Conservation (phyloP, 2,329 filamentous ascomycete species). For the Penicillium capsulatum region DNA sequence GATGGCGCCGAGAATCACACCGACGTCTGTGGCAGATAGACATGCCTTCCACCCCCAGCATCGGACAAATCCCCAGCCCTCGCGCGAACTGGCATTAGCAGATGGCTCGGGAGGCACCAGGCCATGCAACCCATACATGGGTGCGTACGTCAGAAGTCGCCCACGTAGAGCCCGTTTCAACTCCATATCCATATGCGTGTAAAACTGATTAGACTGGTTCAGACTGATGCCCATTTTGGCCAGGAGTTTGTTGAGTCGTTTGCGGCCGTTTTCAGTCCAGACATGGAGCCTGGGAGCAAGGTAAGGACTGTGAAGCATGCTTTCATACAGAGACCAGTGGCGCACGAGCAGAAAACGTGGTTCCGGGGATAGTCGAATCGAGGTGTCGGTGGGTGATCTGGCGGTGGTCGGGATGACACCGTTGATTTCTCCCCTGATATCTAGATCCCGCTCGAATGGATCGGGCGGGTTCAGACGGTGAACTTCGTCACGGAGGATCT, state of each 20-base stretch:
- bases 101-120: conserved; percentile 77
- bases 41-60: conserved; percentile 98
- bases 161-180: conserved; percentile 81
- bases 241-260: conserved; percentile 85
- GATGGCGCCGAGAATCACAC: conserved; percentile 86
- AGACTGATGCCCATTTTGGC: conserved; percentile 98
- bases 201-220: conserved; percentile 89
- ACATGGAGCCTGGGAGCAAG: conserved; percentile 87
- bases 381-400: conserved; percentile 81
- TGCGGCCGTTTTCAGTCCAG: conserved; percentile 86
- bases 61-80: conserved; percentile 94
- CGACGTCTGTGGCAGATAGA: conserved; percentile 86
- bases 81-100: conserved; percentile 68
- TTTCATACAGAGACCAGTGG: conserved; percentile 97
- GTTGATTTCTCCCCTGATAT: conserved; percentile 61
- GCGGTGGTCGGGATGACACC: conserved; percentile 89
- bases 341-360: conserved; percentile 87
- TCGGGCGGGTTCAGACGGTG: conserved; percentile 82
- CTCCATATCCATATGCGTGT: conserved; percentile 98
- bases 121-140: conserved; percentile 88
- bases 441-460: conserved; percentile 53
- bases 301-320: conserved; percentile 96
- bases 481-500: conserved; percentile 87
- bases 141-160: conserved; percentile 84
- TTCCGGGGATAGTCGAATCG: conserved; percentile 88